Percentiles rank a stretch among this genome's conserved stretches.
These are phyloP conservation scores for Septoria petroselini DNA, from an alignment of 2,329 filamentous ascomycete genomes.

Conservation along the genomic window DNA sequence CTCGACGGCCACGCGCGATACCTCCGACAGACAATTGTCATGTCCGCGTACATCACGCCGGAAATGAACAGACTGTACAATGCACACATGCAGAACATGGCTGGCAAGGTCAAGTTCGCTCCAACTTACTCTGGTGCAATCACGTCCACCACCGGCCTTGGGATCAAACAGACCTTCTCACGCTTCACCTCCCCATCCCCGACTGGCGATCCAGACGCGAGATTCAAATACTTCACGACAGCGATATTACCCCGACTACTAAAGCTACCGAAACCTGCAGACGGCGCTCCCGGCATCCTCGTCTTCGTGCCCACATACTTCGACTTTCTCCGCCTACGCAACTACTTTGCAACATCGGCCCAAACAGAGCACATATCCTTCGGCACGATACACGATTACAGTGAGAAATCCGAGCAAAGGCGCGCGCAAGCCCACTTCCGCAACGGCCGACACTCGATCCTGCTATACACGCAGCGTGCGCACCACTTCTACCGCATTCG, in stretches of 20 bases:
- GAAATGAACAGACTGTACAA: conserved; percentile 80
- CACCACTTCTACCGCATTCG: conserved; percentile 93
- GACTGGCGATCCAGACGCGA: conserved; percentile 73
- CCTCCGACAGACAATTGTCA: conserved; percentile 79
- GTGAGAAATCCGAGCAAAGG: conserved; percentile 71
- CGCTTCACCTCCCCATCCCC: conserved; percentile 73
- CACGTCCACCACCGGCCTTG: conserved; percentile 49
- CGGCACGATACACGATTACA: conserved; percentile 86
- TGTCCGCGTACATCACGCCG: conserved; percentile 81
- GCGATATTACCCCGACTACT: conserved; percentile 73
- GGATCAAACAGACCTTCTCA: conserved; percentile 82
- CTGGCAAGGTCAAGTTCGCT: conserved; percentile 72
- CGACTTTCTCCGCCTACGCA: conserved; percentile 89
- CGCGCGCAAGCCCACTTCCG: conserved; percentile 85
- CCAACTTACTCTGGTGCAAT: conserved; percentile 66
- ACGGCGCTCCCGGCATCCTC: conserved; percentile 61
- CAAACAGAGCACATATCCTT: conserved; percentile 62
- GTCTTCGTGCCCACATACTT: conserved; percentile 92
- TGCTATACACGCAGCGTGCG: conserved; percentile 92
- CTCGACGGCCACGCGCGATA: conserved; percentile 79
- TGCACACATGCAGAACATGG: conserved; percentile 72
- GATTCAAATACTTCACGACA: conserved; percentile 87
- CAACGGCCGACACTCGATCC: conserved; percentile 72
- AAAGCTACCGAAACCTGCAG: conserved; percentile 62
- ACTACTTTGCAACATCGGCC: conserved; percentile 75